Base-by-base conservation (phyloP, 768 basidiomycete species). In the Rhodocollybia butyracea region DNA sequence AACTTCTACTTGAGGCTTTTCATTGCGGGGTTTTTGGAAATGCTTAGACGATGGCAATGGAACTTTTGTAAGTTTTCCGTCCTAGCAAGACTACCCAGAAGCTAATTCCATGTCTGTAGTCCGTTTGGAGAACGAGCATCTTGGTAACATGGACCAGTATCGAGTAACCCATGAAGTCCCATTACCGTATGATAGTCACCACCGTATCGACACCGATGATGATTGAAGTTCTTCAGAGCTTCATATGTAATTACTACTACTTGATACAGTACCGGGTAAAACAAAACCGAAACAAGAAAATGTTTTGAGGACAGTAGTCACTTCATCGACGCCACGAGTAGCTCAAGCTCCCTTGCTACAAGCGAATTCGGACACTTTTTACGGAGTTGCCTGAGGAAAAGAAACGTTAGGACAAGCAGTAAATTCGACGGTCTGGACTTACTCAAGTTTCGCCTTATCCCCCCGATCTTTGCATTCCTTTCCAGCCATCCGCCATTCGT, bases 121-220 rank as follows among this genome's bases (percentile, higher is more conserved):
- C 69, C 89, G 91, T 60, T 71, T 92, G 39, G 91, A 95, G 68
- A 94, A 90, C 70, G 94, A 97, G 71, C 94, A 97, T 60, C 72
- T 95, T 26, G 90, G 91, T 76, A 97, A 97, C 68, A 83, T 90
- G 69, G 91, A 92, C 77, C 92, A 94, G 62, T 96, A 92, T 68
- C 91, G 94, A 22, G 84, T 90, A 40, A 92, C 89, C 1, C 78
- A 87, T 24, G 93, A 97, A 63, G 84, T 93, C 13, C 89, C 91
- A 0, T 70, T 97, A 31, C 93, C 92, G 2, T 96, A 95, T 68
- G 77, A 79, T 15, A 78, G 74, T 4, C 73, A 71, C 11, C 78
- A 80, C 15, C 74, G 71, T 0, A 71, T 74, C 30, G 69, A 70
- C 17, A 63, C 63, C 24, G 61, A 38, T 72, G 34, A 76, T 72